phyloP scores from a whole-genome alignment of 2,329 filamentous ascomycete species.

The Trichophyton benhamiae region DNA sequence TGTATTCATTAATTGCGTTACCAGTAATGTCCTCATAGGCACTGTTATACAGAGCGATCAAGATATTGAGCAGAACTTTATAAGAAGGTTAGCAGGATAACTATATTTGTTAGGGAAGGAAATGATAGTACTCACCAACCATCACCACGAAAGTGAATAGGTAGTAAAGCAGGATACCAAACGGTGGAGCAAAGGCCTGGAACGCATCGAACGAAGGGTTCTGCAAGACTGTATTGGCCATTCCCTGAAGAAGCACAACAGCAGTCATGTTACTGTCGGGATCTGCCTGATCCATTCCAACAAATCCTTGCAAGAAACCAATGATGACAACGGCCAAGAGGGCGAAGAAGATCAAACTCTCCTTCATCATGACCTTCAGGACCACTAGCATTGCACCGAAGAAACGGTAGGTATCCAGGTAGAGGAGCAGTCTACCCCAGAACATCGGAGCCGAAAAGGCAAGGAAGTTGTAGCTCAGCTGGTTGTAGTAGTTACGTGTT shows the following conservation, averaged over 20 bases:
- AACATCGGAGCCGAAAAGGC: constrained; percentile 94
- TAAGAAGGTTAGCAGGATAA: background rate
- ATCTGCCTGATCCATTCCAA: constrained; percentile 78
- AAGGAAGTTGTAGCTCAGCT: constrained; percentile 83
- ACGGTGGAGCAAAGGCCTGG: constrained; percentile 80
- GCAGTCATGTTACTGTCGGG: constrained; percentile 44
- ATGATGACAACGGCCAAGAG: constrained; percentile 67
- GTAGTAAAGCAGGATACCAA: constrained; percentile 92
- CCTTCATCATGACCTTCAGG: constrained; percentile 87
- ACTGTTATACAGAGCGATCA: constrained; percentile 94
- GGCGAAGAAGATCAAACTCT: constrained; percentile 92
- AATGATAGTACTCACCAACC: constrained; percentile 41
- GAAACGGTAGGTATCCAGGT: constrained; percentile 85
- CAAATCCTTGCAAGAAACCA: constrained; percentile 81
- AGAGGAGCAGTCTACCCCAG: constrained; percentile 83
- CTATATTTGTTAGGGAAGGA: background rate
- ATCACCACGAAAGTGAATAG: constrained; percentile 96
- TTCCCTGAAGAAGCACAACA: constrained; percentile 40
- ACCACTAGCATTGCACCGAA: constrained; percentile 98
- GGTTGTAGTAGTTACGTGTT: constrained; percentile 54
- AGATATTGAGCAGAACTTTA: constrained; percentile 72
- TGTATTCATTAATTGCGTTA: constrained; percentile 87
- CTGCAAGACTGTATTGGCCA: constrained; percentile 81
- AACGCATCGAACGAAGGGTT: constrained; percentile 83
- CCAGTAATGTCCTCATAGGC: constrained; percentile 91